Evolutionary conservation across 495 filamentous ascomycete genomes (phyloP).

Genomic region (Penicillium ochrochloron): DNA sequence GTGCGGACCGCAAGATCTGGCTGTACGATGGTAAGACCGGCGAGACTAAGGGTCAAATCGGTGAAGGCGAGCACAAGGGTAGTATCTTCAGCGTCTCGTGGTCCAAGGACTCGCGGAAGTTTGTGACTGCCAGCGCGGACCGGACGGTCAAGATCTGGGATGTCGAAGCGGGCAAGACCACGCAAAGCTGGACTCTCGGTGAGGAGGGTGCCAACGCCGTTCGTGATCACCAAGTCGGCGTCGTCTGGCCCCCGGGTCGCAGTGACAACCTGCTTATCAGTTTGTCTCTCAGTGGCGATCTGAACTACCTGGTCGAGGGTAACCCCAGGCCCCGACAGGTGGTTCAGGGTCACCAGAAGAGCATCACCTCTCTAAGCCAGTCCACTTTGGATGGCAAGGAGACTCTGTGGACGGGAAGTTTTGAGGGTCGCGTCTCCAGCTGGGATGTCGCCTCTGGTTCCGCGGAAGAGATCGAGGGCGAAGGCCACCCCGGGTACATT

Average conservation of each 20-base stretch:
- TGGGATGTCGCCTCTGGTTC: slow-evolving; percentile 77
- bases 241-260: slow-evolving; percentile 86
- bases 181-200: slow-evolving; percentile 87
- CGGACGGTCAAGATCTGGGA: slow-evolving; percentile 78
- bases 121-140: slow-evolving; percentile 92
- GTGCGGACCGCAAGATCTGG: slow-evolving; percentile 86
- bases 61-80: slow-evolving; percentile 83
- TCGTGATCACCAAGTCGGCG: slow-evolving; percentile 88
- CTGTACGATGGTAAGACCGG: slow-evolving; percentile 95
- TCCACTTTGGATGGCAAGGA: slow-evolving; percentile 46
- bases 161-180: slow-evolving; percentile 73
- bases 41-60: slow-evolving; percentile 74
- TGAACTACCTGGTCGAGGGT: slow-evolving; percentile 83
- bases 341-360: slow-evolving; percentile 93
- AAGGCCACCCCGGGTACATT: slow-evolving; percentile 80
- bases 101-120: slow-evolving; percentile 83
- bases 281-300: slow-evolving; percentile 82
- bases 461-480: slow-evolving; percentile 72
- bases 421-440: slow-evolving; percentile 80
- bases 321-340: slow-evolving; percentile 68
- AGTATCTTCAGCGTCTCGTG: slow-evolving; percentile 92
- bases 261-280: slow-evolving; percentile 87
- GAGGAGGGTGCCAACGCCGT: slow-evolving; percentile 75
- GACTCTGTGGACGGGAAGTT: slow-evolving; percentile 86
- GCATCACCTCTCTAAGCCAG: slow-evolving; percentile 73